Conservation (phyloP, 1,139 yeast species). For the Pichia sp. region DNA sequence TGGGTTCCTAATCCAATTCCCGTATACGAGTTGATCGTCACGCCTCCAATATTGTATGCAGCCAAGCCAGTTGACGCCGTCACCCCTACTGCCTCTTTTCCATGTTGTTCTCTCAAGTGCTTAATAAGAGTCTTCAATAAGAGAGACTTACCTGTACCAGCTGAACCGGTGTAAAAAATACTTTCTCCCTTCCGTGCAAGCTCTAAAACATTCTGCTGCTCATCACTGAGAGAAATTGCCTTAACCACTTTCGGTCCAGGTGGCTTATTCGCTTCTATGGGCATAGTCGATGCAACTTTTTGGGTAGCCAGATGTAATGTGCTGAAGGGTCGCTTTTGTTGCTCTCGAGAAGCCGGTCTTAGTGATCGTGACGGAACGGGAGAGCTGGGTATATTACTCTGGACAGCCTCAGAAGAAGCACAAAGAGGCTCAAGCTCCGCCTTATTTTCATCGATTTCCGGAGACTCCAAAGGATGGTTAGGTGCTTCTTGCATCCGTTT, state of each 20-base stretch:
- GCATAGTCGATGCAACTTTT: background rate
- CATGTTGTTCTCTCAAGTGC: conserved; percentile 40
- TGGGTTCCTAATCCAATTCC: conserved; percentile 76
- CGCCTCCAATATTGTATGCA: conserved; percentile 87
- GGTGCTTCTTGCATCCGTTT: too few species aligned
- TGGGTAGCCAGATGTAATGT: conserved; percentile 11
- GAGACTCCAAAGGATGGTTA: too few species aligned
- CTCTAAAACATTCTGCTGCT: conserved; percentile 64
- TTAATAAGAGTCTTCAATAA: conserved; percentile 64
- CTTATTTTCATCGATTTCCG: too few species aligned
- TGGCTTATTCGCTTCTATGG: background rate
- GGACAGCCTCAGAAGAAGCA: too few species aligned
- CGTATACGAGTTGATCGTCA: conserved; percentile 76
- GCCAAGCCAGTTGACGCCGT: conserved; percentile 94
- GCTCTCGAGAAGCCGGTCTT: too few species aligned
- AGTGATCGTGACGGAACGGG: too few species aligned
- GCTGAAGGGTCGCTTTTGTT: background rate
- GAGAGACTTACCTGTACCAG: conserved; percentile 93
- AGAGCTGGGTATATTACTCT: too few species aligned
- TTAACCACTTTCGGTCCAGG: conserved; percentile 16
- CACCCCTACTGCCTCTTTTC: conserved; percentile 52
- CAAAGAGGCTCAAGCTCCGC: too few species aligned
- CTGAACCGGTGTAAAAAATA: conserved; percentile 87
- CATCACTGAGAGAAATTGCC: conserved; percentile 48
- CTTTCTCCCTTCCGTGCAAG: conserved; percentile 57